A percentile compares a stretch with the other conserved stretches of the same genome.
Conservation (phyloP, 2,329 filamentous ascomycete genomes). For the Fusarium oxysporum region DNA sequence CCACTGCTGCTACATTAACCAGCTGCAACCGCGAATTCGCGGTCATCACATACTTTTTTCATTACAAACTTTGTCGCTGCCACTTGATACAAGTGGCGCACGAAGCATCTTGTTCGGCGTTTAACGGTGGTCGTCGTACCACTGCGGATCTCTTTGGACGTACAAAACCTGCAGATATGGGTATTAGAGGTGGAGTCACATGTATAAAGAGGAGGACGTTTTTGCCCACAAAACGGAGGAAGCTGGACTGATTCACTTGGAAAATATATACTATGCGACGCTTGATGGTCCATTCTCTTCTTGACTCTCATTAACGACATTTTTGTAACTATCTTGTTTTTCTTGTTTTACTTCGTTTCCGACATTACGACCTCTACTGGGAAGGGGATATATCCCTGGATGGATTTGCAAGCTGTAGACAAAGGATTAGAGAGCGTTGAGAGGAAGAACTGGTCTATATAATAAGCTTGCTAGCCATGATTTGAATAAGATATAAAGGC, state of each 20-base stretch:
- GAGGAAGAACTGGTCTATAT: conserved; percentile 32
- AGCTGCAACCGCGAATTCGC: conserved; percentile 9
- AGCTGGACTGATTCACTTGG: conserved; percentile 24
- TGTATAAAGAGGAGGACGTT: conserved; percentile 17
- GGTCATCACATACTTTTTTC: conserved; percentile 24
- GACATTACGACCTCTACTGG: conserved; percentile 32
- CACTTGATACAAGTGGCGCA: conserved; percentile 19
- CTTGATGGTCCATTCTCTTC: conserved; percentile 38
- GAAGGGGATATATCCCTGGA: conserved; percentile 21
- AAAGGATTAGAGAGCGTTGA: background rate
- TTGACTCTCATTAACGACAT: conserved; percentile 36
- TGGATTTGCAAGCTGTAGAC: conserved; percentile 15
- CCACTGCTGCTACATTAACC: conserved; percentile 7
- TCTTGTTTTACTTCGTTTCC: conserved; percentile 12
- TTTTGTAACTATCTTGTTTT: conserved; percentile 14
- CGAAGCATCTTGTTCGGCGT: conserved; percentile 46
- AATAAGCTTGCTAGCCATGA: conserved; percentile 33
- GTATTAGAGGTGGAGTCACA: conserved; percentile 25
- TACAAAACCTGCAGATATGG: conserved; percentile 31
- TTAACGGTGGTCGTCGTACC: conserved; percentile 40
- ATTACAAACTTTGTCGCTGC: conserved; percentile 22
- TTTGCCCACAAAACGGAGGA: conserved; percentile 21
- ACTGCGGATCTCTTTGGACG: conserved; percentile 40
- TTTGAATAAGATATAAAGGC: conserved; percentile 38
- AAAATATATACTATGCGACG: conserved; percentile 33